Conservation (phyloP, 2,329 filamentous ascomycete species). For the Penicillium brasilianum region DNA sequence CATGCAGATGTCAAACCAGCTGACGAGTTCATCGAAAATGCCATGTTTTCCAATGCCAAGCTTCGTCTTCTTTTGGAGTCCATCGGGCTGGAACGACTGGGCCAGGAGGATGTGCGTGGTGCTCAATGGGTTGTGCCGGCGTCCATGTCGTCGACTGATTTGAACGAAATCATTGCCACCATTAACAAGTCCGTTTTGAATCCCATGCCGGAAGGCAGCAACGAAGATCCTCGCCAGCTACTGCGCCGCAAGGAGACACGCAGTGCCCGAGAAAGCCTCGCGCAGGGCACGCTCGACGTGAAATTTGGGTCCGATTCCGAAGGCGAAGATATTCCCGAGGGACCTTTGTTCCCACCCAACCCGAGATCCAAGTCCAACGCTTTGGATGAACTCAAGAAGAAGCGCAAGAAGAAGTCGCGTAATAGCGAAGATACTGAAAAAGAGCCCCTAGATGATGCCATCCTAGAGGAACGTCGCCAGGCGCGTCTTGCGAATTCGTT, state of each 20-base stretch:
- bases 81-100: constrained; percentile 69
- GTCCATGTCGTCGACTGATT: constrained; percentile 64
- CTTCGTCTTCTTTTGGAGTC: constrained; percentile 83
- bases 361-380: constrained; percentile 56
- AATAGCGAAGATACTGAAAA: constrained; percentile 49
- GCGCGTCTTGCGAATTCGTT: constrained; percentile 69
- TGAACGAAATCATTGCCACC: constrained; percentile 71
- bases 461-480: constrained; percentile 63
- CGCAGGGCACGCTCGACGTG: constrained; percentile 51
- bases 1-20: constrained; percentile 64
- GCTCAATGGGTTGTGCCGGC: constrained; percentile 79
- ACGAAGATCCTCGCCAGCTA: constrained; percentile 74
- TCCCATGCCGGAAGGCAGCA: constrained; percentile 77
- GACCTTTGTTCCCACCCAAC: constrained; percentile 69
- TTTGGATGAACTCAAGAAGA: constrained; percentile 64
- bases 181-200: constrained; percentile 80
- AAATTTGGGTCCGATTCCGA: constrained; percentile 74
- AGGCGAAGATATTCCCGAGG: constrained; percentile 63
- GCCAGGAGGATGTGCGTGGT: constrained; percentile 72
- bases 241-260: constrained; percentile 70
- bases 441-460: constrained; percentile 67
- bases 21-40: constrained; percentile 68
- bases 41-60: constrained; percentile 88
- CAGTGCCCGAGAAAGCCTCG: constrained; percentile 42
- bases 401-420: constrained; percentile 59